A percentile compares a stretch with the other conserved stretches of the same genome.
These are phyloP conservation scores for Hyaloscypha hepaticicola DNA, from an alignment of 495 filamentous ascomycete genomes.

Conservation along the genomic window DNA sequence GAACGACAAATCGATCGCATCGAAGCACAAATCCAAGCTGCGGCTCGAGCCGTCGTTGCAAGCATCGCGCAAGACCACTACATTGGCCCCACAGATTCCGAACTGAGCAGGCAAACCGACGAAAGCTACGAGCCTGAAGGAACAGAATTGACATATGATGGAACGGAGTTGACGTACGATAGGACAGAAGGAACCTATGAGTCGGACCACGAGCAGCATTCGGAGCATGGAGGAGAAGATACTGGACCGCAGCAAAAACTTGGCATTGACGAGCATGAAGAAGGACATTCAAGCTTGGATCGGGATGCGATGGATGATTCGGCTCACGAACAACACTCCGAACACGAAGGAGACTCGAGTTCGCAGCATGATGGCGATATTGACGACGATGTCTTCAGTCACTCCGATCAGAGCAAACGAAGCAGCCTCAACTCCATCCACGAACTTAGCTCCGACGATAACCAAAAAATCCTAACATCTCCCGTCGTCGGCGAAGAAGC, in stretches of 20 bases:
- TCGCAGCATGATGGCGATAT: slow-evolving; percentile 47
- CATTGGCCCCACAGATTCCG: slow-evolving; percentile 33
- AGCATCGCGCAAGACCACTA: slow-evolving; percentile 37
- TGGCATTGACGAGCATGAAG: slow-evolving; percentile 1
- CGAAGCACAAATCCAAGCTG: slow-evolving; percentile 45
- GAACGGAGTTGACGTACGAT: slow-evolving; percentile 26
- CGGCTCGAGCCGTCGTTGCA: slow-evolving; percentile 41
- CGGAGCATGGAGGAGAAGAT: too few species aligned
- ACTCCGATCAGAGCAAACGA: slow-evolving; percentile 46
- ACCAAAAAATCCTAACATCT: slow-evolving; percentile 21
- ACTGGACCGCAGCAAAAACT: too few species aligned
- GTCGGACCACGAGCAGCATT: slow-evolving; percentile 16
- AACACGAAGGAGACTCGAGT: slow-evolving; percentile 25
- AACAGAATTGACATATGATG: slow-evolving; percentile 30
- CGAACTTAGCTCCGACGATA: slow-evolving; percentile 23
- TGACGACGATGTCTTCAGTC: slow-evolving; percentile 52
- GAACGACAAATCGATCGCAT: slow-evolving; percentile 28
- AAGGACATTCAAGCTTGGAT: background rate
- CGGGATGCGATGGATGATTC: background rate
- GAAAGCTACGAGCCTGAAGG: slow-evolving; percentile 30
- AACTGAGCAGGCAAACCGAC: slow-evolving; percentile 36
- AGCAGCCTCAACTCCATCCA: slow-evolving; percentile 30
- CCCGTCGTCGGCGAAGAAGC: slow-evolving; percentile 31
- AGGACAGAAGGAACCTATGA: slow-evolving; percentile 25
- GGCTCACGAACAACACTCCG: background rate